Base-by-base conservation (phyloP, 495 filamentous ascomycete genomes). In the Mytilinidion resinicola region DNA sequence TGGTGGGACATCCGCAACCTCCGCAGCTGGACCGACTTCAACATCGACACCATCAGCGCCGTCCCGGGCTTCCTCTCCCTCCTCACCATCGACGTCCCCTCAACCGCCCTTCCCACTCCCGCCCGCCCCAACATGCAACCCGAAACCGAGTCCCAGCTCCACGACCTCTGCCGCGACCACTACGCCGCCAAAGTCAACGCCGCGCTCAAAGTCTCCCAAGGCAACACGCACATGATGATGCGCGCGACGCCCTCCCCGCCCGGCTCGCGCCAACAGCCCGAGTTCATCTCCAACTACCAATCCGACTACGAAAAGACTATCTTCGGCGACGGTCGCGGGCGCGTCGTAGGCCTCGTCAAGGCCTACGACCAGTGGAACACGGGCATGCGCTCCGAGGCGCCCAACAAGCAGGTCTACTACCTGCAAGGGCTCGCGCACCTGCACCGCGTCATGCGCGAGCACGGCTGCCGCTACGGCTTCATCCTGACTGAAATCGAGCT, bases 1-100 rank as follows among this genome's bases (percentile, higher is more conserved):
- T 96, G 91, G 91, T 96, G 88, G 88, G 91, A 96, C 61, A 80
- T 96, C 54, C 87, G 91, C 50, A 91, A 95, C 64, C 76, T 96
- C 60, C 84, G 87, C 48, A 79, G 82, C 60, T 96, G 91, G 91
- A 78, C 77, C 43, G 79, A 82, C 57, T 96, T 96, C 78, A 86
- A 79, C 52, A 72, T 89, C 21, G 67, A 73, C 46, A 85, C 85
- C 51, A 88, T 96, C 71, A 77, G 82, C 61, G 76, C 82, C n/a
- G 80, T 95, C 49, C 84, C 83, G 0, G 82, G 81, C 12, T 86
- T 95, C 46, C 78, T 83, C 19, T 76, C 79, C 48, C 84, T 93
- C n/a, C 81, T 96, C 44, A 82, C 81, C 60, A 82, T 86, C 56
- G 79, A 85, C 7, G 80, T 95, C 35, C 76, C 84, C 0, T 73